Conservation (phyloP, 352 stramenopile species). For the Phytophthora fragariae region DNA sequence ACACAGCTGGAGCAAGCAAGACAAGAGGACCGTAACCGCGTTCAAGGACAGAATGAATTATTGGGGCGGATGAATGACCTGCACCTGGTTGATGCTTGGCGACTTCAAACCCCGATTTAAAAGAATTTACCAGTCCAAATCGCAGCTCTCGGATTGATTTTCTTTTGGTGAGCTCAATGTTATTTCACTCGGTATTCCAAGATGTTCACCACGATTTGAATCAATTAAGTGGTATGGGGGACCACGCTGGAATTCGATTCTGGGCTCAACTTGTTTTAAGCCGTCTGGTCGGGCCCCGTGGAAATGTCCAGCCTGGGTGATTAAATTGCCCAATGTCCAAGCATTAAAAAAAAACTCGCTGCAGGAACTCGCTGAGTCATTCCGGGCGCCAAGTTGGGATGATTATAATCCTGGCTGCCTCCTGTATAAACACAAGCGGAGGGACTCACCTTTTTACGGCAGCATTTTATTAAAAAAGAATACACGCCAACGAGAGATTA, state of each 20-base stretch:
- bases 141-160: constrained; percentile 8
- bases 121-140: constrained; percentile 12
- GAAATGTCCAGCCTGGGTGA: background rate
- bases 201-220: background rate
- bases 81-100: constrained; percentile 5
- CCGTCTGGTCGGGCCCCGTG: background rate
- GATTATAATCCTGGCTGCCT: background rate
- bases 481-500: background rate
- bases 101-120: constrained; percentile 2
- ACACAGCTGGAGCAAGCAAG: background rate
- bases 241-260: background rate
- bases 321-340: background rate
- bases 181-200: constrained; percentile 6
- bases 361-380: background rate
- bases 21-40: background rate
- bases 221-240: background rate
- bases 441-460: background rate
- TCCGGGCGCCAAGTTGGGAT: background rate
- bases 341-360: background rate
- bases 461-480: background rate
- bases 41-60: background rate
- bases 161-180: background rate
- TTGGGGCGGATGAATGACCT: constrained; percentile 2
- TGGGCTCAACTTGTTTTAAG: background rate
- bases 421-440: constrained; percentile 2